A percentile compares a stretch with the other conserved stretches of the same genome.
Conservation (phyloP, 129 eudicot genomes). For the Pseudognaphalium luteoalbum region DNA sequence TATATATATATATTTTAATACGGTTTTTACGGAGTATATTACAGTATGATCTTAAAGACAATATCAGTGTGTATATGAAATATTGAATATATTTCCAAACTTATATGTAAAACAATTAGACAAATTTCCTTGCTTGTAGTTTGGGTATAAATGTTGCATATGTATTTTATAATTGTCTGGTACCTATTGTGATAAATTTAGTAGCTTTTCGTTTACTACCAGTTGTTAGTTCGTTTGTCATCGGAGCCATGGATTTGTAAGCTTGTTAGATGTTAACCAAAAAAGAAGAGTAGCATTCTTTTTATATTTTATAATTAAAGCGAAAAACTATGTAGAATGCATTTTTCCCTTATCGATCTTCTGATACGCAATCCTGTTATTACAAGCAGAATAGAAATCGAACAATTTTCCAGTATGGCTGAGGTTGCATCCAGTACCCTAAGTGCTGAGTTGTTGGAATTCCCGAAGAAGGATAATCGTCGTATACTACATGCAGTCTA, state of each 20-base stretch:
- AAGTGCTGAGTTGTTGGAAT: constrained; percentile 67
- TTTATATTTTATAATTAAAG: neutral
- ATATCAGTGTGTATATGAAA: no score
- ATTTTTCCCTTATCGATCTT: neutral
- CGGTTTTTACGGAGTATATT: no score
- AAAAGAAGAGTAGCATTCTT: neutral
- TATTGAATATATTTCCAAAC: neutral
- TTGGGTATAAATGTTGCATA: no score
- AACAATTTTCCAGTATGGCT: constrained; percentile 51
- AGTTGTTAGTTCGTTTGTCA: neutral
- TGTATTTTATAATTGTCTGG: neutral
- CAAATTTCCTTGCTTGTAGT: no score
- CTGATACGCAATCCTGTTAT: neutral
- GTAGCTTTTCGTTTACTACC: neutral
- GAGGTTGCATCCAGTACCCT: constrained; percentile 50
- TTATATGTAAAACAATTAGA: no score
- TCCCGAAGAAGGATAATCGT: constrained; percentile 80
- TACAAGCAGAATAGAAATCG: constrained; percentile 25
- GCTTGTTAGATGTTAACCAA: neutral
- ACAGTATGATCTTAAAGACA: no score
- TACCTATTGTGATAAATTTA: neutral
- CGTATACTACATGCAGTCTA: constrained; percentile 82
- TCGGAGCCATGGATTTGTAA: neutral
- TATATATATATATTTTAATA: no score
- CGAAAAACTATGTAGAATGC: neutral